phyloP scores from a whole-genome alignment of 257 asterid genomes.

The Capsicum chinense region DNA sequence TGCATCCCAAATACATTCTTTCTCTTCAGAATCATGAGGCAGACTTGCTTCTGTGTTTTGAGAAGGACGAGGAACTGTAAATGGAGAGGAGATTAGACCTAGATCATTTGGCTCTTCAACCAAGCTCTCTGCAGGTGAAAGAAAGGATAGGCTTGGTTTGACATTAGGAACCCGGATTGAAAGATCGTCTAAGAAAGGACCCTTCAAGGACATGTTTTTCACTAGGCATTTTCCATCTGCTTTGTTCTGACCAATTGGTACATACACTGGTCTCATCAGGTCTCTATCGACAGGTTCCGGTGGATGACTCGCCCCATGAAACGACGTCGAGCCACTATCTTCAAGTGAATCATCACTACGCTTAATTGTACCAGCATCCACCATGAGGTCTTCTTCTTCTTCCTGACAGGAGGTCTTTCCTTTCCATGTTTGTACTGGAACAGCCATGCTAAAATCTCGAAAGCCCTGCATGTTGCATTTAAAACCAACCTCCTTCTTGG shows the following conservation, averaged over 20 bases:
- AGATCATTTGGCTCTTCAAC: slow-evolving; percentile 46
- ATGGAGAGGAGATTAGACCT: slow-evolving; percentile 41
- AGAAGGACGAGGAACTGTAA: slow-evolving; percentile 48
- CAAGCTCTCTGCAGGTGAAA: slow-evolving; percentile 44
- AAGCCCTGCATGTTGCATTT: slow-evolving; percentile 40
- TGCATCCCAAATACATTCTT: slow-evolving; percentile 59
- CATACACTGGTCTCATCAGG: slow-evolving; percentile 72
- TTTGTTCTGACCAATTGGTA: slow-evolving; percentile 65
- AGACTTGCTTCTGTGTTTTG: slow-evolving; percentile 44
- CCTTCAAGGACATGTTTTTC: slow-evolving; percentile 60
- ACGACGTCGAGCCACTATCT: slow-evolving; percentile 66
- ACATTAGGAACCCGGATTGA: slow-evolving; percentile 55
- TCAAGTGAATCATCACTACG: slow-evolving; percentile 58
- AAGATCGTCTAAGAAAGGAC: slow-evolving; percentile 61
- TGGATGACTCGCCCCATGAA: slow-evolving; percentile 87
- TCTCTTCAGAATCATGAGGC: slow-evolving; percentile 49
- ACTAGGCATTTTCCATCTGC: slow-evolving; percentile 57
- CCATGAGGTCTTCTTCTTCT: slow-evolving; percentile 54
- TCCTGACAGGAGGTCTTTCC: slow-evolving; percentile 56
- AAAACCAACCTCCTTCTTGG: slow-evolving; percentile 46
- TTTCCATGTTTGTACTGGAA: slow-evolving; percentile 55
- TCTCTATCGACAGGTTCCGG: slow-evolving; percentile 72
- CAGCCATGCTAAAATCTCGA: slow-evolving; percentile 43
- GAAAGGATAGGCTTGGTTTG: slow-evolving; percentile 42
- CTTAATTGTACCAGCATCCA: slow-evolving; percentile 46